Base-by-base conservation (phyloP, 208 protist species). In the Zelonia costaricensis region DNA sequence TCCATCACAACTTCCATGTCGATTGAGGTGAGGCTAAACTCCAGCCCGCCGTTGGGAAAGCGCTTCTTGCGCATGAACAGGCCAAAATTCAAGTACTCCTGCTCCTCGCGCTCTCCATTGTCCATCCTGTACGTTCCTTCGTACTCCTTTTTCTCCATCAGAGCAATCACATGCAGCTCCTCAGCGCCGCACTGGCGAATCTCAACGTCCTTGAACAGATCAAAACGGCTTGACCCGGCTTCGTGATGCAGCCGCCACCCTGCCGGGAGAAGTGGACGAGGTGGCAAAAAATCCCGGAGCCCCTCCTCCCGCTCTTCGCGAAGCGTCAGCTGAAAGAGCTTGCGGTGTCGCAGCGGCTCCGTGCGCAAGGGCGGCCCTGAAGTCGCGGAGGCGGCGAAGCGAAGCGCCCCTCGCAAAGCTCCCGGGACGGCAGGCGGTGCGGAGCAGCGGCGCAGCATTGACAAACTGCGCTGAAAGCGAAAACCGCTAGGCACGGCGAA, bases 1-100 rank as follows among this genome's bases (percentile, higher is more conserved):
- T 95, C 89, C 69, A 95, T 67, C 9, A 95, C 89, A n/a, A 95
- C 69, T 47, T 95, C 86, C 78, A 88, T 79, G 57, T 95, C 89
- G 39, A 95, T 95, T 1, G 89, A 92, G 12, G 89, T 95, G 27
- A 95, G 74, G 3, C 75, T 78, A 55, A 95, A 86, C 54, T 95
- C 86, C 10, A 95, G 69, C 15, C 77, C 83, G 36, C 76, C 78
- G 27, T 71, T 55, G 0, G 71, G 71, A 68, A 72, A 80, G 10
- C 79, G 56, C 36, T 75, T 55, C 47, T 95, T 95, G 33, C 69
- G 53, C 48, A 93, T 56, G 57, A 95, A 95, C 1, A 92, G 38
- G 2, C 60, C 72, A 69, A 95, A 95, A 62, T 91, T 91, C 3
- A 93, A 46, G 56, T 95, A 92, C 57, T 93, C 89, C 51, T 92